Base-by-base conservation (phyloP, 176 grass and related monocot genomes). In the Paspalum vaginatum region DNA sequence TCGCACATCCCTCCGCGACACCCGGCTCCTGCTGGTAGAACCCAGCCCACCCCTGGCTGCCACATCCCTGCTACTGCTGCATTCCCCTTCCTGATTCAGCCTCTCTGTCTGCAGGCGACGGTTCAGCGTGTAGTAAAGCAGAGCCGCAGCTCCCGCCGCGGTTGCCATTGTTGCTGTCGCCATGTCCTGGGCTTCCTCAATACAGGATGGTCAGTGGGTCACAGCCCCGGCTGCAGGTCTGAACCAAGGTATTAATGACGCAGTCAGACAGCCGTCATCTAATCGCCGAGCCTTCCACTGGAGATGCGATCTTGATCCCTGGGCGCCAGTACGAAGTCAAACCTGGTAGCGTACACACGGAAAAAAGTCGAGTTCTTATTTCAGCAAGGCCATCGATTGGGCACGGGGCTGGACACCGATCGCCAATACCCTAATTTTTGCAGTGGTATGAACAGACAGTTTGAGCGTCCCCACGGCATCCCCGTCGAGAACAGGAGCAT, bases 131-230 rank as follows among this genome's bases (percentile, higher is more conserved):
- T 93, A 97, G 72, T 97, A 97, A 12, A 97, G 83, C 46, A 97
- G 85, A 0, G 93, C 93, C 0, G 93, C 90, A 0, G 93, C 93
- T 5, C 93, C 93, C 0, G 93, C 90, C 0, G 93, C 88, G 0
- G 90, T 97, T 21, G 93, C 93, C 93, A 97, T 87, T 8, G 93
- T 91, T 7, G 93, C 93, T 0, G 93, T 97, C 4, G 93, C 93
- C 93, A 97, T 96, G 4, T 5, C 40, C 52, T 5, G 5, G 13
- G n/a, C n/a, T n/a, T n/a, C n/a, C n/a, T n/a, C n/a, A n/a, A n/a
- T n/a, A n/a, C 32, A 32, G 32, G 32, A 74, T 13, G 20, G 32
- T 38, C 53, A 39, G 72, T 12, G 26, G 26, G 59, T n/a, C 60
- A 16, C 69, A 32, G 55, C 20, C 62, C 71, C 56, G 12, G 4